Conservation (phyloP, 208 protist genomes). For the Crithidia expoeki region DNA sequence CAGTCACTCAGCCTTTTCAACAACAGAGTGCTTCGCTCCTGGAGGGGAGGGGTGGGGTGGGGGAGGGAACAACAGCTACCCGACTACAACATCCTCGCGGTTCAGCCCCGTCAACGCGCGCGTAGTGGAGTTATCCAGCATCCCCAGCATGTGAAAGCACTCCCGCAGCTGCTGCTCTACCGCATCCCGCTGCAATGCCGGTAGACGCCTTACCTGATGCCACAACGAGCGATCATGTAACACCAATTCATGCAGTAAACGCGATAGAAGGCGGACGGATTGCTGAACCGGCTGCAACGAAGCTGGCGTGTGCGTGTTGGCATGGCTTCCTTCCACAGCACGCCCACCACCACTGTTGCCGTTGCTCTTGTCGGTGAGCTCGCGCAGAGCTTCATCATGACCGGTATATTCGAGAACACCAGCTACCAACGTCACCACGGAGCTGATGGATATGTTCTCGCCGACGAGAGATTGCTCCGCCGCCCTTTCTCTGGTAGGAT, state of each 20-base stretch:
- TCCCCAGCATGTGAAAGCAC: slow-evolving; percentile 46
- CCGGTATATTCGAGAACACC: slow-evolving; percentile 26
- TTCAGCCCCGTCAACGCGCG: slow-evolving; percentile 26
- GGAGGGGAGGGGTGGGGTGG: no score
- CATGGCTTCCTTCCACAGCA: not conserved
- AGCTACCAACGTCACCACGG: slow-evolving; percentile 13
- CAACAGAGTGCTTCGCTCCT: no score
- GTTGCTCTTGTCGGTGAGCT: slow-evolving; percentile 24
- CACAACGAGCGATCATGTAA: slow-evolving; percentile 61
- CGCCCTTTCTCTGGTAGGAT: no score
- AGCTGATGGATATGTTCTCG: slow-evolving; percentile 6
- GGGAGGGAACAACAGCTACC: not conserved
- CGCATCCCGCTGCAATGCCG: slow-evolving; percentile 32
- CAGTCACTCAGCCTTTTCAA: no score
- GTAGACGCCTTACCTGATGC: slow-evolving; percentile 46
- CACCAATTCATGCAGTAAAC: slow-evolving; percentile 58
- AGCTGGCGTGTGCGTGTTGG: slow-evolving; percentile 5
- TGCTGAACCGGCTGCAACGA: slow-evolving; percentile 25
- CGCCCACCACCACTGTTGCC: no score
- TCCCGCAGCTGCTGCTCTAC: slow-evolving; percentile 49
- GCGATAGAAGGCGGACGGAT: slow-evolving; percentile 33
- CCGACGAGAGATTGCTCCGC: not conserved
- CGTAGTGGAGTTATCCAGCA: slow-evolving; percentile 46
- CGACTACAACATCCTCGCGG: not conserved
- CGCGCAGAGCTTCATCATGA: slow-evolving; percentile 27